Base-by-base conservation (phyloP, 345 rosid species). In the Salix caprea region DNA sequence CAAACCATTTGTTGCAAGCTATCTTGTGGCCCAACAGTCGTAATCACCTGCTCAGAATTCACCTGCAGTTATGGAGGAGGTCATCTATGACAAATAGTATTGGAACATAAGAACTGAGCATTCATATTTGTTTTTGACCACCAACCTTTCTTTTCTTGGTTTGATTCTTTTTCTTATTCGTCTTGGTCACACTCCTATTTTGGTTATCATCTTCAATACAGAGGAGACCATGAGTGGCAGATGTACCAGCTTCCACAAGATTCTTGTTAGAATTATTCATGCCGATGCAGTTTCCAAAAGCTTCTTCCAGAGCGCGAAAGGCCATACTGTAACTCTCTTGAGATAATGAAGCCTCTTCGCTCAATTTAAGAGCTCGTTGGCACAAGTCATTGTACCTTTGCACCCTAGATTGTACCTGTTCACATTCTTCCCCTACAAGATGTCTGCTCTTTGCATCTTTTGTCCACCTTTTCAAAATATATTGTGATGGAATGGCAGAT, bases 381-480 rank as follows among this genome's bases (percentile, higher is more conserved):
- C 89, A 87, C 73, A 90, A 72, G 73, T 84, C 86, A 58, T 87
- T 87, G 75, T 89, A 90, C 67, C 92, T 84, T 62, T 86, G 91
- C 50, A 82, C 78, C 79, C 91, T 86, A 24, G 87, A 84, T 61
- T 86, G 90, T 67, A 87, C 78, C 79, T 82, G 88, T 50, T 78
- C 89, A 80, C 89, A 84, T 70, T 85, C 92, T 67, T 82, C 88
- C 52, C 77, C 86, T 24, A 84, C 2, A 65, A 85, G 70, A 48
- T 84, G 85, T 75, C 83, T 81, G 84, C 76, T 81, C 78, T 86
- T 90, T 48, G 88, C 94, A 67, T 86, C 92, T 82, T 89, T 90
- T n/a, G 92, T 90, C 94, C 94, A 90, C 52, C 94, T 81, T 72
- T 89, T 90, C 82, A 89, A 77, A 78, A 90, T 81, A 76, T 87